Evolutionary conservation across 2,329 filamentous ascomycete genomes (phyloP).

Genomic region (Arthrobotrys conoides): DNA sequence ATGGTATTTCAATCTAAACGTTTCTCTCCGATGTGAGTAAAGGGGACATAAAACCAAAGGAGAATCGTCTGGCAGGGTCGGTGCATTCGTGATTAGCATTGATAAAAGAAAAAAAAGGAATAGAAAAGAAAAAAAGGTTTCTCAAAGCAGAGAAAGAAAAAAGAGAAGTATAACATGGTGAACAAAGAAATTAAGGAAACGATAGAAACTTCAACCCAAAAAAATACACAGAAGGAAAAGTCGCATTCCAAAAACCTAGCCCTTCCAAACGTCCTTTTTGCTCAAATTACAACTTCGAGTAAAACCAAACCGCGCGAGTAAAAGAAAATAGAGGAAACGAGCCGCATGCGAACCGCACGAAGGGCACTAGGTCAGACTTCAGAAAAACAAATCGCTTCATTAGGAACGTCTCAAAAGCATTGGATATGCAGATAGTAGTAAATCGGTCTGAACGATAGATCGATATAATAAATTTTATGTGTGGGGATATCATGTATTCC

Average conservation of each 20-base stretch:
- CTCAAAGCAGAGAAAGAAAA: not conserved
- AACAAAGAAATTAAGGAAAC: slow-evolving; percentile 4
- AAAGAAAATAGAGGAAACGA: slow-evolving; percentile 24
- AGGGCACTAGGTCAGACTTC: slow-evolving; percentile 52
- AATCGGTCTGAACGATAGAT: slow-evolving; percentile 30
- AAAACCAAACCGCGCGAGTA: slow-evolving; percentile 35
- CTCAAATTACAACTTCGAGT: slow-evolving; percentile 53
- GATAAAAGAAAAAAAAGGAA: not conserved
- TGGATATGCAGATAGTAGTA: slow-evolving; percentile 38
- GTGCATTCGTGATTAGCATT: slow-evolving; percentile 49
- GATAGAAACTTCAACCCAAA: slow-evolving; percentile 7
- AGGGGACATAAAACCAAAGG: slow-evolving; percentile 28
- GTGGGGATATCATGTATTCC: slow-evolving; percentile 25
- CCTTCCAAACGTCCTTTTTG: slow-evolving; percentile 45
- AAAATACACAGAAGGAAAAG: slow-evolving; percentile 20
- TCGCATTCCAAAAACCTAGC: slow-evolving; percentile 26
- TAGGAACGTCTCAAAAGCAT: slow-evolving; percentile 47
- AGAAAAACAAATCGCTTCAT: slow-evolving; percentile 60
- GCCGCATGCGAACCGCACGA: slow-evolving; percentile 22
- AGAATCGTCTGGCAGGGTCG: slow-evolving; percentile 39
- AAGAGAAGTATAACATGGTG: slow-evolving; percentile 1
- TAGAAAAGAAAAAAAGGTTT: not conserved
- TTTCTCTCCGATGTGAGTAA: slow-evolving; percentile 28
- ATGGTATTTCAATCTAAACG: slow-evolving; percentile 22
- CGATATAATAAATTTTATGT: slow-evolving; percentile 17